Base-by-base conservation (phyloP, 805 yeast species). In the Scheffersomyces stipitis region DNA sequence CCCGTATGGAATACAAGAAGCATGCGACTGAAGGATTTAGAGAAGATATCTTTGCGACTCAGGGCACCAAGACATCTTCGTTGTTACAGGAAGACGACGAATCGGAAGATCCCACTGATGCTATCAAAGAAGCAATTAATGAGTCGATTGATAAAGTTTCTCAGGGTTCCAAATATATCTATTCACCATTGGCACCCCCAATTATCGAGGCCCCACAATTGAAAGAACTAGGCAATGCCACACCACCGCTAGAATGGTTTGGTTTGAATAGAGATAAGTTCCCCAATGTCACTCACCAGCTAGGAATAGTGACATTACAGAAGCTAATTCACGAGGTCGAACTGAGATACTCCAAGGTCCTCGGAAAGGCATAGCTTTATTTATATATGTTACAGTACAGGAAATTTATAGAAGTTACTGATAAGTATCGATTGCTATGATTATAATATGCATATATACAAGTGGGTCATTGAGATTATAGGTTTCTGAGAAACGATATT, bases 181-280 rank as follows among this genome's bases (percentile, higher is more conserved):
- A 88, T 49, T 50, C 70, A 22, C 78, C 98, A 0, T 52, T 86
- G 8, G 79, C 74, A 26, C 85, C 84, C 8, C 96, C 97, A 0
- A 69, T 77, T 5, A 88, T 93, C 26, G 95, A 86, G 43, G 86
- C 93, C 14, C 98, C 98, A 2, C 91, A 83, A 48, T 68, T 93
- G 52, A 81, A 80, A 52, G 98, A 93, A 52, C 71, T 93, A 51
- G 98, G 99, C 17, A 90, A 84, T 62, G 98, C 97, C 1, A 93
- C 99, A 0, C 99, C 99, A 1, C 99, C 99, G 2, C 64, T 93
- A 40, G 99, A 93, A 57, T 93, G 99, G 99, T 86, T 93, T 66
- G 99, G 99, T 2, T 71, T 93, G 20, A 93, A 93, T 57, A 73
- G 98, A 46, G 77, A 83, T 50, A 78, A 81, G 46, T 80, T 93